A percentile compares a stretch with the other conserved stretches of the same genome.
These are phyloP conservation scores for Eucalyptus regnans DNA, from an alignment of 345 rosid species.

Conservation along the genomic window DNA sequence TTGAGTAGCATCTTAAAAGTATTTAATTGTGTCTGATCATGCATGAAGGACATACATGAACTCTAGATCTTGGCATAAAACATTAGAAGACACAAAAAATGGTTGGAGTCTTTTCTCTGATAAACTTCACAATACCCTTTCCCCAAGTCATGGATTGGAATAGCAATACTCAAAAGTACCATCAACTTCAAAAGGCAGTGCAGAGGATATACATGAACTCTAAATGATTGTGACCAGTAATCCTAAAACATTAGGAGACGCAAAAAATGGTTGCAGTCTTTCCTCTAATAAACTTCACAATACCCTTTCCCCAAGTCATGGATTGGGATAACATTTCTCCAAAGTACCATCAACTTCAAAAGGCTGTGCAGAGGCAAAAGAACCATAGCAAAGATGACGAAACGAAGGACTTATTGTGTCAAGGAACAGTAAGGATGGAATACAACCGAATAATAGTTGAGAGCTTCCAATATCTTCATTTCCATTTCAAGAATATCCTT, in stretches of 20 bases:
- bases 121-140: neutral
- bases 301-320: neutral
- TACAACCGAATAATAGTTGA: constrained; percentile 79
- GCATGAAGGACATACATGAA: neutral
- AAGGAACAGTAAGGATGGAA: constrained; percentile 86
- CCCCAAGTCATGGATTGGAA: neutral
- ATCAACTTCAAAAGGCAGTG: too few species aligned
- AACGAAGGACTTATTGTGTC: constrained; percentile 40
- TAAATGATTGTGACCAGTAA: neutral
- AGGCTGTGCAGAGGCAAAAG: neutral
- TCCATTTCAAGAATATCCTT: constrained; percentile 97
- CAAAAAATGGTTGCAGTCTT: neutral
- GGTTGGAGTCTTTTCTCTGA: neutral
- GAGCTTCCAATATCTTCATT: constrained; percentile 95
- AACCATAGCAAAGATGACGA: neutral
- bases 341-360: neutral
- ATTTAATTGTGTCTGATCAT: neutral
- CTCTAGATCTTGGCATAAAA: neutral
- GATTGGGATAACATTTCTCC: neutral
- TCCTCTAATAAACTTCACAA: neutral
- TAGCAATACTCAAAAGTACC: neutral
- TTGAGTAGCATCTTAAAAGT: neutral
- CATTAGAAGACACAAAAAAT: neutral
- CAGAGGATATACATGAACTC: neutral
- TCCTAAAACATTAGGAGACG: neutral